These are phyloP conservation scores for Xylaria sp. DNA, from an alignment of 2,329 filamentous ascomycete genomes.

Conservation along the genomic window DNA sequence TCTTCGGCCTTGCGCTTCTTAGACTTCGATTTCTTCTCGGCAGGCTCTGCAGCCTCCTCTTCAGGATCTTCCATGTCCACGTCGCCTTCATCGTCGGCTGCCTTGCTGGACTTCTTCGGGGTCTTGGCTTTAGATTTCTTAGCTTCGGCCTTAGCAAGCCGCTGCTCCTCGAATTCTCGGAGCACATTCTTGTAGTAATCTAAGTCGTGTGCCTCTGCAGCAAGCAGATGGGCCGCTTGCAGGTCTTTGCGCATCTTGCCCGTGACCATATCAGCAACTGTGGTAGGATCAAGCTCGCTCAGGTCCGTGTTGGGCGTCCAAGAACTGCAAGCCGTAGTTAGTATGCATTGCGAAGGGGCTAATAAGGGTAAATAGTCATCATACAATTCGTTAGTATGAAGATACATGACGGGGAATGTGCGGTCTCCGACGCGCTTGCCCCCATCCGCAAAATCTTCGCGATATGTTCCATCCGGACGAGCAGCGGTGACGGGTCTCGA, in stretches of 20 bases:
- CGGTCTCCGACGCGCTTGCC: slow-evolving; percentile 87
- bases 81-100: slow-evolving; percentile 67
- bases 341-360: slow-evolving; percentile 10
- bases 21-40: slow-evolving; percentile 59
- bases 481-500: slow-evolving; percentile 86
- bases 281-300: slow-evolving; percentile 78
- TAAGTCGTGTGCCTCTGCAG: slow-evolving; percentile 80
- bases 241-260: slow-evolving; percentile 85
- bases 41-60: slow-evolving; percentile 60
- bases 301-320: slow-evolving; percentile 92
- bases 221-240: slow-evolving; percentile 81
- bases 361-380: slow-evolving; percentile 53
- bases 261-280: slow-evolving; percentile 74
- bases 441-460: slow-evolving; percentile 86
- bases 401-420: slow-evolving; percentile 94
- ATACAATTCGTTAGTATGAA: slow-evolving; percentile 97
- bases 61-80: slow-evolving; percentile 71
- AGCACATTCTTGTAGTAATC: slow-evolving; percentile 87
- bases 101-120: slow-evolving; percentile 58
- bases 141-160: slow-evolving; percentile 66
- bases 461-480: slow-evolving; percentile 84
- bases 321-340: slow-evolving; percentile 66
- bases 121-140: slow-evolving; percentile 48
- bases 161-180: slow-evolving; percentile 73
- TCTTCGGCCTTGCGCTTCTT: slow-evolving; percentile 93